Evolutionary conservation across 345 rosid genomes (phyloP).

Genomic region (Syzygium aqueum): DNA sequence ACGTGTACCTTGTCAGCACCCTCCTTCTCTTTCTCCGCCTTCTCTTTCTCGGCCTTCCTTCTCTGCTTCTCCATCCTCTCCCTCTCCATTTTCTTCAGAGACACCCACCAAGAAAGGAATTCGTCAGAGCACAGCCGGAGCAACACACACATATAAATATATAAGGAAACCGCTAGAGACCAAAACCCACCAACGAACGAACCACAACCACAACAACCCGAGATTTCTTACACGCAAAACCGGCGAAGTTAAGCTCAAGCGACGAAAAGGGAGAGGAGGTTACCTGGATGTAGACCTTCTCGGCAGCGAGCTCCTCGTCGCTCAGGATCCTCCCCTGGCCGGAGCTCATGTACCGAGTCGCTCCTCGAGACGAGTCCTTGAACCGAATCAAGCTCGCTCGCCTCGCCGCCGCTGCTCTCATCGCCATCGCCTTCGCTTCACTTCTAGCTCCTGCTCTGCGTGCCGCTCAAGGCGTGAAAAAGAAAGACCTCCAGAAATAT

Average conservation of each 20-base stretch:
- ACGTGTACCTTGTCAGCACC: conserved; percentile 40
- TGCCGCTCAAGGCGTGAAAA: neutral
- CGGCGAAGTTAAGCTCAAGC: neutral
- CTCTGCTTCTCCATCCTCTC: conserved; percentile 59
- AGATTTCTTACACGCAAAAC: neutral
- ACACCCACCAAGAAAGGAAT: neutral
- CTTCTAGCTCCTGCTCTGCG: neutral
- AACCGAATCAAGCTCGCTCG: conserved; percentile 21
- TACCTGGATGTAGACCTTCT: conserved; percentile 72
- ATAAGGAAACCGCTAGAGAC: neutral
- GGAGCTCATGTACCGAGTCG: conserved; percentile 56
- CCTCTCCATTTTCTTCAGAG: conserved; percentile 75
- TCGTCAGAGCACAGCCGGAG: neutral
- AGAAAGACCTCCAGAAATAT: neutral
- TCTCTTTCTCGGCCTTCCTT: conserved; percentile 50
- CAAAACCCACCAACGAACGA: neutral
- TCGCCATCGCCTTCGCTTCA: neutral
- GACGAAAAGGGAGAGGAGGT: neutral
- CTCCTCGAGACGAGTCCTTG: conserved; percentile 39
- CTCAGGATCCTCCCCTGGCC: conserved; percentile 68
- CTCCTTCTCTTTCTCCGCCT: conserved; percentile 41
- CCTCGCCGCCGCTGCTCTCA: conserved; percentile 2
- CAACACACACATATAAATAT: neutral
- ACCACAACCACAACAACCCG: too few species aligned
- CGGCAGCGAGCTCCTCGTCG: conserved; percentile 84